These are phyloP conservation scores for Xylaria venustula DNA, from an alignment of 495 filamentous ascomycete species.

Conservation along the genomic window DNA sequence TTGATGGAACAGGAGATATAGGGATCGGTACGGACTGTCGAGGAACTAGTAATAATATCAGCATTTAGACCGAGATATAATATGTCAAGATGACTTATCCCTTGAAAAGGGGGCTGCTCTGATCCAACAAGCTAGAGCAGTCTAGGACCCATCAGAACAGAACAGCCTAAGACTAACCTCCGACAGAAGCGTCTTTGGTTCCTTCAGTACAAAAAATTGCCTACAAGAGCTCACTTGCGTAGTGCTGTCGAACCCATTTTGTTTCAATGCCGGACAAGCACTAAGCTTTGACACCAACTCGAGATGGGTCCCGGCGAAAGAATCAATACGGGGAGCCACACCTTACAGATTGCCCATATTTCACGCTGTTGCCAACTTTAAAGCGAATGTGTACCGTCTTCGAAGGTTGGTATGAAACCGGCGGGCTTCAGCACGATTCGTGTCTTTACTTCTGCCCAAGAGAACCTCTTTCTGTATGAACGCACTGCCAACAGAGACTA, in stretches of 20 bases:
- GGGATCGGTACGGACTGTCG: too few relatives aligned
- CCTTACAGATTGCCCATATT: conserved; percentile 11
- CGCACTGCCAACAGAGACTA: conserved; percentile 77
- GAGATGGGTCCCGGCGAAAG: conserved; percentile 73
- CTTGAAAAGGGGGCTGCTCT: conserved; percentile 58
- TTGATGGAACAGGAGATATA: too few relatives aligned
- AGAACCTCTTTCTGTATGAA: conserved; percentile 62
- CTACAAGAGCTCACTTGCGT: conserved; percentile 16
- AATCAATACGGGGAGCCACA: conserved; percentile 5
- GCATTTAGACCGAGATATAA: too few relatives aligned
- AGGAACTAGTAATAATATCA: too few relatives aligned
- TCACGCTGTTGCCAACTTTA: conserved; percentile 15
- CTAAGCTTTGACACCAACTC: conserved; percentile 95
- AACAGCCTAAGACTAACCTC: conserved; percentile 47
- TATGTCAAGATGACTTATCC: conserved; percentile 59
- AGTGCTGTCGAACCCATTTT: conserved; percentile 19
- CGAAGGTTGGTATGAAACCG: conserved; percentile 38
- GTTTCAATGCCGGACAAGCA: conserved; percentile 66
- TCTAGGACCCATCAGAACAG: conserved; percentile 16
- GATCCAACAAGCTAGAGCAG: conserved; percentile 26
- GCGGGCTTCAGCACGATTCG: conserved; percentile 31
- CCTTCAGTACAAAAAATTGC: conserved; percentile 25
- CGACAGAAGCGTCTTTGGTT: conserved; percentile 37
- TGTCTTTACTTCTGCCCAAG: conserved; percentile 32
- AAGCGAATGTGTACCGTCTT: conserved; percentile 34